Evolutionary conservation across 139 green algal genomes (phyloP), one percentile per base, ranked within the genome.

Genomic region (Coelastrella sp.): DNA sequence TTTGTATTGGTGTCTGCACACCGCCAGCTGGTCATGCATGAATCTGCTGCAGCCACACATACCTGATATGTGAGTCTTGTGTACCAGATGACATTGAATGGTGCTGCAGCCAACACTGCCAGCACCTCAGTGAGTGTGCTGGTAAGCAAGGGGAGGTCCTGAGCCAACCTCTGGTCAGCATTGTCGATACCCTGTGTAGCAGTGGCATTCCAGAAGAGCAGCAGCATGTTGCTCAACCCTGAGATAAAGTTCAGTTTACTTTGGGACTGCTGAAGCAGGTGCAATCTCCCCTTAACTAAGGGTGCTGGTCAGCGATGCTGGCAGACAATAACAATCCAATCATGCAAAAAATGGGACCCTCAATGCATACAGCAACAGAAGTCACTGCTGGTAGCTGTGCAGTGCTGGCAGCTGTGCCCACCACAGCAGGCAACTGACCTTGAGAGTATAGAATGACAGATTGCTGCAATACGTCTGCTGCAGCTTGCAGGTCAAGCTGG

Each of bases 141-240:
- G 6, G 89, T 88, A 0, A 91, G 49, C 73, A 84, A 65, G 8
- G 90, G 84, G 59, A 97, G 94, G 91, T 98, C 96, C 58, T 98
- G 95, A 19, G 93, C 95, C 59, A 98, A 96, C 20, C 96, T 93
- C 94, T 98, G 94, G 83, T 95, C 93, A 49, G 93, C 93, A 84
- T 94, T 96, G 90, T 96, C 93, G 58, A 91, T 27, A 25, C 61
- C 84, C 72, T 90, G 79, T 74, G 24, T 25, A 86, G 19, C 86
- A 87, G 12, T 49, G 24, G 19, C 78, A 81, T 24, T 3, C 12
- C 12, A 17, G 12, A 78, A 25, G 5, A 78, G 20, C 63, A 70
- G 63, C 63, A 70, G 63, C 11, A 20, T 70, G 63, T 49, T 49
- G 35, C 35, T 49, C 35, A 49, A 49, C 35, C 35, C 35, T 49